Conservation (phyloP, 257 asterid genomes). For the Capsicum chinense region DNA sequence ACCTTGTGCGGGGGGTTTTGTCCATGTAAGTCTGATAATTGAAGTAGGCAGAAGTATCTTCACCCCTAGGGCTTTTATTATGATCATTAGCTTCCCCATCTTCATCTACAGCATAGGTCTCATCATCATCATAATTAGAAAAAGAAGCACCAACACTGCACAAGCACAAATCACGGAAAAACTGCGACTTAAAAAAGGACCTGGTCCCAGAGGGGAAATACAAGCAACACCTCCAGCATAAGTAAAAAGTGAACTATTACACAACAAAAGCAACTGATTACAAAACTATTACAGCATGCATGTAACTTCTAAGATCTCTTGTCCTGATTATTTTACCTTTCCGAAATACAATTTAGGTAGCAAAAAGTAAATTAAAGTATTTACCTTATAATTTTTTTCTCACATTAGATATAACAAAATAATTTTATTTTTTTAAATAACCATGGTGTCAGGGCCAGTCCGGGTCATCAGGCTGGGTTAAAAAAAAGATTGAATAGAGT, state of each 20-base stretch:
- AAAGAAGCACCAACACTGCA: slow-evolving; percentile 57
- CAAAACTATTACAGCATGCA: slow-evolving; percentile 14
- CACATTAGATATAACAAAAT: background rate
- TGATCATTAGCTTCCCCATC: slow-evolving; percentile 51
- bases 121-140: slow-evolving; percentile 46
- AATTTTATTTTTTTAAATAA: too few species aligned
- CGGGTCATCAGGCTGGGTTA: slow-evolving; percentile 44
- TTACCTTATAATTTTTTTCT: background rate
- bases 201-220: background rate
- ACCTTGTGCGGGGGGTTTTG: slow-evolving; percentile 63
- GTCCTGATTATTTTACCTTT: background rate
- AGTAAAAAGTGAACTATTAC: background rate
- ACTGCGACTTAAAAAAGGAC: background rate
- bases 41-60: slow-evolving; percentile 54
- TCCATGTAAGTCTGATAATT: slow-evolving; percentile 86
- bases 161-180: slow-evolving; percentile 27
- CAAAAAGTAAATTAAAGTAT: background rate
- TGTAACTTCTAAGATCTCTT: background rate
- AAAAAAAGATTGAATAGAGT: slow-evolving; percentile 78
- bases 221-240: slow-evolving; percentile 13
- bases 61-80: slow-evolving; percentile 43
- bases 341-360: background rate
- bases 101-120: slow-evolving; percentile 32
- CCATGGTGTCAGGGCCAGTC: too few species aligned
- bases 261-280: slow-evolving; percentile 11